These are phyloP conservation scores for Trametes elegans DNA, from an alignment of 768 basidiomycete genomes.

Conservation along the genomic window DNA sequence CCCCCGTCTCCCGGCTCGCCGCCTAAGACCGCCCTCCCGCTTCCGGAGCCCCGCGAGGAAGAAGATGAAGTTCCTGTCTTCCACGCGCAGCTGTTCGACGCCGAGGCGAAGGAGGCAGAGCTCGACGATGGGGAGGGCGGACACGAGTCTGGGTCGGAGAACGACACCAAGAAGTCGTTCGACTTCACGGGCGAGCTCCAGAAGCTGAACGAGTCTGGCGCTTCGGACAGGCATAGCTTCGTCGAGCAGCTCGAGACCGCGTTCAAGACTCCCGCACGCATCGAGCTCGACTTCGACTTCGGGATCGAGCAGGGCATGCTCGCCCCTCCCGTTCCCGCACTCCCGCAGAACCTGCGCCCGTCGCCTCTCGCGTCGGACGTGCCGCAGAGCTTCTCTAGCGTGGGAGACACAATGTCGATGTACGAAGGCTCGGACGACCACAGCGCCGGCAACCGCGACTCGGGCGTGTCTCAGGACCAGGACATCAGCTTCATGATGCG, in stretches of 20 bases:
- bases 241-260: conserved; percentile 79
- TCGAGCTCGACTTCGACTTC: conserved; percentile 55
- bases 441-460: conserved; percentile 15
- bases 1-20: conserved; percentile 43
- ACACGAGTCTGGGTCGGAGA: conserved; percentile 46
- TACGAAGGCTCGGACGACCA: conserved; percentile 13
- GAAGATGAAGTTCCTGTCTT: conserved; percentile 37
- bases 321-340: conserved; percentile 49
- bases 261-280: conserved; percentile 72
- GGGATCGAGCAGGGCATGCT: conserved; percentile 42
- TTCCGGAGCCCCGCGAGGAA: conserved; percentile 17
- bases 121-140: conserved; percentile 47
- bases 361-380: conserved; percentile 21
- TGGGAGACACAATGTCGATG: conserved; percentile 14
- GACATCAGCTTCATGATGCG: conserved; percentile 25
- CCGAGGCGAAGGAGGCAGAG: conserved; percentile 34
- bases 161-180: conserved; percentile 76
- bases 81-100: conserved; percentile 44
- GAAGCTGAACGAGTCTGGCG: conserved; percentile 68
- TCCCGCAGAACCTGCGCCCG: conserved; percentile 18
- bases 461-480: conserved; percentile 18
- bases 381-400: conserved; percentile 24
- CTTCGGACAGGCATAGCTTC: conserved; percentile 67
- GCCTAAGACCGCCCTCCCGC: conserved; percentile 40
- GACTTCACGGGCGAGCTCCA: conserved; percentile 81